Percentiles rank a stretch among this genome's conserved stretches.
phyloP scores from a whole-genome alignment of 371 early-diverging fungal species.

The Mucor indicus region DNA sequence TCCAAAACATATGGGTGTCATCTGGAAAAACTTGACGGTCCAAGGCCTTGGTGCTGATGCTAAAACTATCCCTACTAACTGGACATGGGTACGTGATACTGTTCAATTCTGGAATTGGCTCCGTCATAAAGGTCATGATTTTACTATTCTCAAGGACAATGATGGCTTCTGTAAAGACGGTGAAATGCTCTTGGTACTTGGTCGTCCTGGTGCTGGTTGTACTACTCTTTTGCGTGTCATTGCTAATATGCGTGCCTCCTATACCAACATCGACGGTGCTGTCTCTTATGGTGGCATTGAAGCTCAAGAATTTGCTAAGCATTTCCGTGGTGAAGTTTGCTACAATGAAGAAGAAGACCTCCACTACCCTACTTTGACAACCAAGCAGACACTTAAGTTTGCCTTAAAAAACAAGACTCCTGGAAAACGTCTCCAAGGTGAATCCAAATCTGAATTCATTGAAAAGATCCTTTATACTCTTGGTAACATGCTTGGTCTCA shows the following conservation, averaged over 20 bases:
- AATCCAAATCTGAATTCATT: slow-evolving; percentile 25
- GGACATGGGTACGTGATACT: slow-evolving; percentile 21
- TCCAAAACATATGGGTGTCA: slow-evolving; percentile 46
- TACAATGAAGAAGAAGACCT: slow-evolving; percentile 60
- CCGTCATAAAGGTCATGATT: slow-evolving; percentile 25
- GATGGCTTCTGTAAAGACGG: slow-evolving; percentile 51
- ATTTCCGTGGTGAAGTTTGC: slow-evolving; percentile 49
- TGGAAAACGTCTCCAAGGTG: slow-evolving; percentile 38
- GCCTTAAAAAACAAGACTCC: slow-evolving; percentile 56
- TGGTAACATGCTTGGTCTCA: slow-evolving; percentile 55
- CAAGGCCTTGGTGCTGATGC: slow-evolving; percentile 44
- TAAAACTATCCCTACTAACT: slow-evolving; percentile 26
- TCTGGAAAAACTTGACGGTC: slow-evolving; percentile 45
- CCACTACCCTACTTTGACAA: slow-evolving; percentile 53
- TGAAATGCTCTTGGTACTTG: slow-evolving; percentile 61
- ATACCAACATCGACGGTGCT: slow-evolving; percentile 42
- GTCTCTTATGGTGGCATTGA: slow-evolving; percentile 50
- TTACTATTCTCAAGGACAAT: slow-evolving; percentile 40
- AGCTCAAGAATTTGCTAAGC: slow-evolving; percentile 35
- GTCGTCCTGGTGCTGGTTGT: slow-evolving; percentile 58
- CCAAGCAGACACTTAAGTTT: slow-evolving; percentile 51
- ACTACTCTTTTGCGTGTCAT: slow-evolving; percentile 53
- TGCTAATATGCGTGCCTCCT: slow-evolving; percentile 50
- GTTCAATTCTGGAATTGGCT: slow-evolving; percentile 35
- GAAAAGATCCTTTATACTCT: slow-evolving; percentile 42